These are phyloP conservation scores for Sporisorium exsertum DNA, from an alignment of 1,284 basidiomycete species.

Conservation along the genomic window DNA sequence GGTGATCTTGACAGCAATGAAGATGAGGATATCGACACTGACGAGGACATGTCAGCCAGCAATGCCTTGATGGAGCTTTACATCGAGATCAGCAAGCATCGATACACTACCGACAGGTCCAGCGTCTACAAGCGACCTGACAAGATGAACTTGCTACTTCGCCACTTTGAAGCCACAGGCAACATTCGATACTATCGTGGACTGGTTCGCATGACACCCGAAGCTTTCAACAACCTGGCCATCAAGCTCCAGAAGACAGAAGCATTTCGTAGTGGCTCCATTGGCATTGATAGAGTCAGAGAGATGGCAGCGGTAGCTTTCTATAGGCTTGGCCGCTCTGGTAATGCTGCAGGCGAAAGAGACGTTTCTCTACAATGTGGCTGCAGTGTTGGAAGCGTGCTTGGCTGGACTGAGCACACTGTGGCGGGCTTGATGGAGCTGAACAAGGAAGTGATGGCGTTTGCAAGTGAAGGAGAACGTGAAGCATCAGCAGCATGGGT, in stretches of 20 bases:
- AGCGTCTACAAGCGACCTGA: too few relatives aligned
- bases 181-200: too few relatives aligned
- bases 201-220: neutral
- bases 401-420: neutral
- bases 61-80: too few relatives aligned
- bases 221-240: neutral
- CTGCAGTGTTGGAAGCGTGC: neutral
- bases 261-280: neutral
- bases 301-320: too few relatives aligned
- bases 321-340: neutral
- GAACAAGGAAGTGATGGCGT: neutral
- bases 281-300: too few relatives aligned
- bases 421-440: neutral
- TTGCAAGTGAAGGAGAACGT: neutral
- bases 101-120: too few relatives aligned
- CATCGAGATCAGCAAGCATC: too few relatives aligned
- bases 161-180: too few relatives aligned
- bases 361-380: neutral
- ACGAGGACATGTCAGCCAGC: too few relatives aligned
- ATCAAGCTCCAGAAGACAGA: neutral
- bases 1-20: too few relatives aligned
- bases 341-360: neutral
- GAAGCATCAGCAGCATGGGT: neutral
- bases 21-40: too few relatives aligned
- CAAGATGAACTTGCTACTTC: too few relatives aligned